These are phyloP conservation scores for Bryopsis sp. DNA, from an alignment of 139 green algal species.

Conservation along the genomic window DNA sequence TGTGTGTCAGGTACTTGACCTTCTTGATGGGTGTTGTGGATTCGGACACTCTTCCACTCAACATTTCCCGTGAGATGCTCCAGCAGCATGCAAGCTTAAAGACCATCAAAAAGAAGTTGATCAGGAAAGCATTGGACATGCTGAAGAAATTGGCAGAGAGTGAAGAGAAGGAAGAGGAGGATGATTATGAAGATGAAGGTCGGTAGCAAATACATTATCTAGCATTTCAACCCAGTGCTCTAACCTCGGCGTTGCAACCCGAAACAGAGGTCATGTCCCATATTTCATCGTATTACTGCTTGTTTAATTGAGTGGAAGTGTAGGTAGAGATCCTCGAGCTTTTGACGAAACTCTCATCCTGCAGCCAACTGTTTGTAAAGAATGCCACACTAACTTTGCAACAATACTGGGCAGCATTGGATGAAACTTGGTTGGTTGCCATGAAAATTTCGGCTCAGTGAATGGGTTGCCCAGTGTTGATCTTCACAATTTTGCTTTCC, in stretches of 20 bases:
- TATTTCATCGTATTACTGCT: too few species aligned
- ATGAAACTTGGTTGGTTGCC: conserved; percentile 10
- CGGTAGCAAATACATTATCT: conserved; percentile 6
- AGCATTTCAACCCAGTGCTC: too few species aligned
- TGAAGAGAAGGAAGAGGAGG: conserved; percentile 37
- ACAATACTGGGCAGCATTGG: too few species aligned
- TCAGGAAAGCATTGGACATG: conserved; percentile 50
- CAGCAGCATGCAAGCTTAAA: conserved; percentile 85
- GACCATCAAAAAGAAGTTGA: conserved; percentile 99
- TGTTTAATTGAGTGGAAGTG: too few species aligned
- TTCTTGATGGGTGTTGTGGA: conserved; percentile 92
- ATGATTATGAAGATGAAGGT: conserved; percentile 23
- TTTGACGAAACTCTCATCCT: too few species aligned
- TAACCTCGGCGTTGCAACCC: too few species aligned
- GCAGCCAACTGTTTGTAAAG: too few species aligned
- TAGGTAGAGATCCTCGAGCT: too few species aligned
- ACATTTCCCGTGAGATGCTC: conserved; percentile 88
- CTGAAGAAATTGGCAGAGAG: conserved; percentile 84
- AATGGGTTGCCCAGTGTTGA: conserved; percentile 20
- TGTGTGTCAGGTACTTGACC: conserved; percentile 53
- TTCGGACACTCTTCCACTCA: conserved; percentile 92
- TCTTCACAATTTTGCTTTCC: conserved; percentile 10
- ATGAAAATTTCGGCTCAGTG: conserved; percentile 14
- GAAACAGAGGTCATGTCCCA: too few species aligned
- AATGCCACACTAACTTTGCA: too few species aligned